Evolutionary conservation across 495 filamentous ascomycete species (phyloP), one percentile per base, ranked within the genome.

Genomic region (Aspergillus baeticus): DNA sequence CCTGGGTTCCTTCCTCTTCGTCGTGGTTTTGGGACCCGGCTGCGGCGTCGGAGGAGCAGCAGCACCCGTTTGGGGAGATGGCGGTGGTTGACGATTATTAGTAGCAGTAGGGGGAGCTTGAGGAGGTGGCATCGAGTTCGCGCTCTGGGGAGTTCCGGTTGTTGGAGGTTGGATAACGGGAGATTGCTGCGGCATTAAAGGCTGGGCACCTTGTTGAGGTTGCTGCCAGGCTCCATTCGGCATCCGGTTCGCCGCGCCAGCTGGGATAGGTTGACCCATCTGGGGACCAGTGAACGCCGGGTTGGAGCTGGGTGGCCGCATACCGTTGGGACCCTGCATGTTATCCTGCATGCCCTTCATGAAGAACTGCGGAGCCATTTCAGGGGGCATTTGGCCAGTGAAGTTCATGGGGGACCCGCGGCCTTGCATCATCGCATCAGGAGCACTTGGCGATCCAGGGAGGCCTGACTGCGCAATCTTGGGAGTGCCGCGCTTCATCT

Each of bases 221-320:
- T 81, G 87, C 74, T 81, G 87, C 74, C 73, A 76, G 46, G 64
- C 67, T 67, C 76, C 71, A 63, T 72, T 82, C 15, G 74, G 77
- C 69, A 82, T 74, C 47, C 75, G 76, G 60, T 69, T 70, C 23
- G 65, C 78, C 44, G 71, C 72, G 29, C 77, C 77, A 17, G 78
- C 75, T 52, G 77, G 71, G 45, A 84, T 76, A 17, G 81, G 77
- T 50, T 79, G 82, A 14, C 79, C 87, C 82, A 92, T 86, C 62
- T 84, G 84, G 44, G 70, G 72, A 10, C 79, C 82, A 43, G 65
- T 82, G 76, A 83, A 92, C 75, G 71, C 72, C n/a, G 92, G 90
- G 64, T 96, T 91, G 17, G 92, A 90, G 65, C 84, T 92, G 13
- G 92, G 92, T 17, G 89, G 89, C 51, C 90, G 89, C 90, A 96